Conservation (phyloP, 345 rosid species). For the Anastatica hierochuntica region DNA sequence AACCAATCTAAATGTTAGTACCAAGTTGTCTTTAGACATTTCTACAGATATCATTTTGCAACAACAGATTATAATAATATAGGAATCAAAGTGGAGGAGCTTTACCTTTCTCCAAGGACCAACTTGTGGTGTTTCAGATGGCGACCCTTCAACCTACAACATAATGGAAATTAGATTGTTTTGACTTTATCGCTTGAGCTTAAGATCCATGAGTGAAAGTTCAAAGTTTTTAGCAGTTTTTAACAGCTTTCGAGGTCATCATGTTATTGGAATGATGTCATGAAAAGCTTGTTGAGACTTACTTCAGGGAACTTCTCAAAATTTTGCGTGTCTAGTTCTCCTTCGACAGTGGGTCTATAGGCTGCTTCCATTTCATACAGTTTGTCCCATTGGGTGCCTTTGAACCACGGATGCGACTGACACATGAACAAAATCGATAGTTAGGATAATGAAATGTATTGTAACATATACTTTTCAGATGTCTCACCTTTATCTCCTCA, state of each 20-base stretch:
- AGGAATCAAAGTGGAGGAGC: constrained; percentile 2
- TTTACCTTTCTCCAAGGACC: constrained; percentile 98
- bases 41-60: too few species aligned
- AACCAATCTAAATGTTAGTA: too few species aligned
- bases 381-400: constrained; percentile 66
- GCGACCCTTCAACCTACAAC: constrained; percentile 48
- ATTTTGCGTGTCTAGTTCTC: constrained; percentile 93
- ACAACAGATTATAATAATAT: not conserved
- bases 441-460: too few species aligned
- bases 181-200: too few species aligned
- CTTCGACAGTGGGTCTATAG: constrained; percentile 68
- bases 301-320: constrained; percentile 97
- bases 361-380: constrained; percentile 86
- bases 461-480: too few species aligned
- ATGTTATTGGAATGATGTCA: too few species aligned
- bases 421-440: constrained; percentile 11
- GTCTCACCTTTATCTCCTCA: constrained; percentile 79
- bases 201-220: too few species aligned
- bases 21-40: too few species aligned
- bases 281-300: constrained; percentile 35
- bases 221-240: not conserved
- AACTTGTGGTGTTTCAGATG: constrained; percentile 57
- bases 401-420: constrained; percentile 85
- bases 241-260: too few species aligned
- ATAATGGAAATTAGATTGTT: too few species aligned